Evolutionary conservation across 352 stramenopile species (phyloP).

Genomic region (Peronospora tabacina): DNA sequence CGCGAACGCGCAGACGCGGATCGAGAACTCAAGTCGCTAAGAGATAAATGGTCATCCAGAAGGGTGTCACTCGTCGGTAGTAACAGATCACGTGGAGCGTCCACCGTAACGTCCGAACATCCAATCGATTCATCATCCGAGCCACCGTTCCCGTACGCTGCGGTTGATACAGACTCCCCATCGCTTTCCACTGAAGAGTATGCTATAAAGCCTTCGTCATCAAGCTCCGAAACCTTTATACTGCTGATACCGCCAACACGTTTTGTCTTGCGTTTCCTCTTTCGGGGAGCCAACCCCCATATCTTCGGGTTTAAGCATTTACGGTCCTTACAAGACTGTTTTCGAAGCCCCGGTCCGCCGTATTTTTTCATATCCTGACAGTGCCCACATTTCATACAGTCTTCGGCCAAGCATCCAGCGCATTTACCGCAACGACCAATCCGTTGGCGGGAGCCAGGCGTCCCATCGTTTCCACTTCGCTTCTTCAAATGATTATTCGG

Average conservation of each 20-base stretch:
- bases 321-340: constrained; percentile 83
- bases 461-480: constrained; percentile 28
- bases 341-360: constrained; percentile 71
- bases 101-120: constrained; percentile 25
- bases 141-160: constrained; percentile 20
- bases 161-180: constrained; percentile 33
- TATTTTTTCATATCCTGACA: constrained; percentile 90
- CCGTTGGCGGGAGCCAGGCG: constrained; percentile 43
- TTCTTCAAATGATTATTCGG: constrained; percentile 26
- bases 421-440: constrained; percentile 78
- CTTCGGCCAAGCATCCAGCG: constrained; percentile 59
- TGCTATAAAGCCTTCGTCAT: constrained; percentile 35
- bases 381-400: constrained; percentile 83
- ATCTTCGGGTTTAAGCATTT: constrained; percentile 75
- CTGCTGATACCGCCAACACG: constrained; percentile 19
- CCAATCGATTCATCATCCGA: constrained; percentile 24
- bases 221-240: constrained; percentile 31
- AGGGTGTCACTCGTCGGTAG: constrained; percentile 31
- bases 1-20: constrained; percentile 38
- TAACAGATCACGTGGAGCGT: constrained; percentile 33
- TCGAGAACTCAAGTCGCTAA: constrained; percentile 32
- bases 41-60: constrained; percentile 32
- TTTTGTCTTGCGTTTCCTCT: constrained; percentile 32
- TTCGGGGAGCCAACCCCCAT: constrained; percentile 42
- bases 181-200: constrained; percentile 58